These are phyloP conservation scores for Trametes gibbosa DNA, from an alignment of 768 basidiomycete species.

Conservation along the genomic window DNA sequence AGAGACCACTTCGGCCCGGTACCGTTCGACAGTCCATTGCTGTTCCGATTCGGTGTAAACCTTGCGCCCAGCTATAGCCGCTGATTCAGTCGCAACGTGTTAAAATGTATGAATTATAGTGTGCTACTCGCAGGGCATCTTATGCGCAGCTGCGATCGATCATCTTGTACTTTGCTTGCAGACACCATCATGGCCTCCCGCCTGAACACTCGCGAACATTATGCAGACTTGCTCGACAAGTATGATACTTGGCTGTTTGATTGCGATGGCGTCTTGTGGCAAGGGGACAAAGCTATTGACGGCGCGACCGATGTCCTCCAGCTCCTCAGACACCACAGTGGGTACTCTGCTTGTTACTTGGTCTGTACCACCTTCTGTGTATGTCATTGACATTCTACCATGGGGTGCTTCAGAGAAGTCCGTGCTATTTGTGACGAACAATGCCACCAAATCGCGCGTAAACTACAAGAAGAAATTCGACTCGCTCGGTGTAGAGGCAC, in stretches of 20 bases:
- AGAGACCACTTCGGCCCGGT: not conserved
- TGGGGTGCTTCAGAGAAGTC: slow-evolving; percentile 59
- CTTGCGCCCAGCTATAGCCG: not conserved
- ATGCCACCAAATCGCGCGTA: slow-evolving; percentile 88
- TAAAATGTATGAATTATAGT: not conserved
- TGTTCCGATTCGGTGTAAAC: too few species aligned
- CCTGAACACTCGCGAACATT: slow-evolving; percentile 27
- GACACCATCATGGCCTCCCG: slow-evolving; percentile 22
- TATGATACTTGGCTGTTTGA: slow-evolving; percentile 97
- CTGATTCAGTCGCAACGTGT: not conserved
- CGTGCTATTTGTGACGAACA: slow-evolving; percentile 94
- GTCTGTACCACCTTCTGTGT: not conserved
- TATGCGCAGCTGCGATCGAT: not conserved
- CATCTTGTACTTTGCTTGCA: not conserved
- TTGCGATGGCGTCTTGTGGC: slow-evolving; percentile 95
- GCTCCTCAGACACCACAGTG: slow-evolving; percentile 69
- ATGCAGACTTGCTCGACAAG: slow-evolving; percentile 43
- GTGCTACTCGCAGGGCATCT: not conserved
- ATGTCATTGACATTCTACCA: not conserved
- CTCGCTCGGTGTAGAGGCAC: slow-evolving; percentile 78
- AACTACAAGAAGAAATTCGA: slow-evolving; percentile 92
- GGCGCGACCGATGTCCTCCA: slow-evolving; percentile 75
- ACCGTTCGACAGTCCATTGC: too few species aligned
- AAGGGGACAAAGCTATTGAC: slow-evolving; percentile 74
- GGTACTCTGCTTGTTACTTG: slow-evolving; percentile 27